Conservation (phyloP, 2,329 filamentous ascomycete species). For the Byssochlamys sp. region DNA sequence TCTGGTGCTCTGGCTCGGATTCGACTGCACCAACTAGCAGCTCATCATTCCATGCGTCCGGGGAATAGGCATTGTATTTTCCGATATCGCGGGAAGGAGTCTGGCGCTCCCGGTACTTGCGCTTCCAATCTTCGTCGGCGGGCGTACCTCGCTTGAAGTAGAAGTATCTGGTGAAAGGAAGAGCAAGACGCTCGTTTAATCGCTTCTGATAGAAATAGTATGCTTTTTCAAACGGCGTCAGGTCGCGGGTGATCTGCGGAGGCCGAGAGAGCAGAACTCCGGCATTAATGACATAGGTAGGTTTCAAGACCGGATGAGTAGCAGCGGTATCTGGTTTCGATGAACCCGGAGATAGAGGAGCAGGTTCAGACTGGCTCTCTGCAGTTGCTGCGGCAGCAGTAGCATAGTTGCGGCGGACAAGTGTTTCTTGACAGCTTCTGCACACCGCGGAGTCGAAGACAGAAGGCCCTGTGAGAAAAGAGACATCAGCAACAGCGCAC, state of each 20-base stretch:
- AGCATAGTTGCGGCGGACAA: constrained; percentile 31
- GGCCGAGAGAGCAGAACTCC: constrained; percentile 80
- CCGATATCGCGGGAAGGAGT: constrained; percentile 78
- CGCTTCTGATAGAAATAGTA: constrained; percentile 97
- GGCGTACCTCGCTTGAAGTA: constrained; percentile 91
- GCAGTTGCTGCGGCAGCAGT: constrained; percentile 32
- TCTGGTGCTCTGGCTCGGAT: constrained; percentile 53
- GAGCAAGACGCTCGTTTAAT: constrained; percentile 79
- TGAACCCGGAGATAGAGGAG: constrained; percentile 33
- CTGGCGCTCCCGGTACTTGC: constrained; percentile 67
- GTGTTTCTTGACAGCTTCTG: constrained; percentile 35
- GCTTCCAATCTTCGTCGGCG: constrained; percentile 76
- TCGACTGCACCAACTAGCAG: constrained; percentile 63
- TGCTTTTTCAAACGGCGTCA: constrained; percentile 79
- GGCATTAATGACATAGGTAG: constrained; percentile 43
- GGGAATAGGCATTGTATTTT: constrained; percentile 64
- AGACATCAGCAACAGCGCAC: constrained; percentile 8
- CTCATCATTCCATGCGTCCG: constrained; percentile 85
- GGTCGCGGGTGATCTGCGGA: constrained; percentile 72
- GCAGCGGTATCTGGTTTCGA: constrained; percentile 9
- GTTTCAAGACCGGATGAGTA: constrained; percentile 24
- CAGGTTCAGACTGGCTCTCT: constrained; percentile 16
- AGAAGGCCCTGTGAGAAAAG: constrained; percentile 21
- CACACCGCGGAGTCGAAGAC: constrained; percentile 32
- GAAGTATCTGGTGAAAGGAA: constrained; percentile 81